phyloP scores from a whole-genome alignment of 2,329 filamentous ascomycete genomes.

The Didymellaceae sp. region DNA sequence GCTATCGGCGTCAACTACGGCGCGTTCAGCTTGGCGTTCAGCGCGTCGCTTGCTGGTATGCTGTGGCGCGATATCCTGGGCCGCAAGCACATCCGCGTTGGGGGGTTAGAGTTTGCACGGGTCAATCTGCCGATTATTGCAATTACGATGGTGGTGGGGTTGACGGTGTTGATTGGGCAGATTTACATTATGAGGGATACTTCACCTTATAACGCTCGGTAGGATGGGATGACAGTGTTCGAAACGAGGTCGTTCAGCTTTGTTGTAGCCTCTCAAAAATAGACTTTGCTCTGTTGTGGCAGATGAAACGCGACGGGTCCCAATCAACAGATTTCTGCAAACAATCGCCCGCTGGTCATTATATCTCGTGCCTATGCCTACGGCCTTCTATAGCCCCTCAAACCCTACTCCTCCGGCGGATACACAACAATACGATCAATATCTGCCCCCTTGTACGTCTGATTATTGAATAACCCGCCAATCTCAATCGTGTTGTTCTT shows the following conservation, averaged over 20 bases:
- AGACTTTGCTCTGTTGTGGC: neutral
- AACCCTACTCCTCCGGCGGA: slow-evolving; percentile 58
- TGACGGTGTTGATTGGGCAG: slow-evolving; percentile 66
- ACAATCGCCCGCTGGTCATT: too few species aligned
- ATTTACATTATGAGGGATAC: slow-evolving; percentile 64
- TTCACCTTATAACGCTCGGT: slow-evolving; percentile 41
- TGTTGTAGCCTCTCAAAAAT: too few species aligned
- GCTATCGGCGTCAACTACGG: slow-evolving; percentile 77
- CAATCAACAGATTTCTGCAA: neutral
- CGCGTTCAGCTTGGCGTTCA: slow-evolving; percentile 75
- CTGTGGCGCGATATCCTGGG: slow-evolving; percentile 74
- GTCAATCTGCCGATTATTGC: slow-evolving; percentile 75
- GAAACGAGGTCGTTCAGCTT: too few species aligned
- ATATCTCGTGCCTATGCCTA: too few species aligned
- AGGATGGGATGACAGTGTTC: neutral
- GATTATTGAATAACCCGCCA: slow-evolving; percentile 63
- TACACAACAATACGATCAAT: slow-evolving; percentile 67
- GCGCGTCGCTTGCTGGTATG: slow-evolving; percentile 73
- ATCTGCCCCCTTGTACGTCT: slow-evolving; percentile 64
- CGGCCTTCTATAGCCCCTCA: too few species aligned
- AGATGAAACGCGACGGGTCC: too few species aligned
- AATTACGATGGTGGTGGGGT: slow-evolving; percentile 70
- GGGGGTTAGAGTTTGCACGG: slow-evolving; percentile 68
- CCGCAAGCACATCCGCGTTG: slow-evolving; percentile 71
- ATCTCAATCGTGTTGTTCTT: slow-evolving; percentile 65